These are phyloP conservation scores for Puccinia triticina DNA, from an alignment of 1,284 basidiomycete genomes.

Conservation along the genomic window DNA sequence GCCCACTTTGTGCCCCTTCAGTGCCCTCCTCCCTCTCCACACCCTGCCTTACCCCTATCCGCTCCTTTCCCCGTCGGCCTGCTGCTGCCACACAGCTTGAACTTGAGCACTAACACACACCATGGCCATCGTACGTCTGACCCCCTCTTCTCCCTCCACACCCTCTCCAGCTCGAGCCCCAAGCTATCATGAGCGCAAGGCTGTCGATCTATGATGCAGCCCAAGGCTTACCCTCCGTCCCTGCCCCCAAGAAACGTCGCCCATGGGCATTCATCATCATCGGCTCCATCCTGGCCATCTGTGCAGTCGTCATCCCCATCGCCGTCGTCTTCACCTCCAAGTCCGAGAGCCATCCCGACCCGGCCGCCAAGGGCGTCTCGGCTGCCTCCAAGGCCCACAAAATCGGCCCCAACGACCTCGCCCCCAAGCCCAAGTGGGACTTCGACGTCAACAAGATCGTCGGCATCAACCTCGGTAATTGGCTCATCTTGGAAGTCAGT, in stretches of 20 bases:
- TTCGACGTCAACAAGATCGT: conserved; percentile 58
- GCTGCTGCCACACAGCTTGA: too few species aligned
- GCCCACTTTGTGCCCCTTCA: too few species aligned
- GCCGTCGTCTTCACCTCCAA: conserved; percentile 10
- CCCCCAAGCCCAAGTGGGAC: conserved; percentile 57
- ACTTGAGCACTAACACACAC: background rate
- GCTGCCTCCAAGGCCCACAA: conserved; percentile 37
- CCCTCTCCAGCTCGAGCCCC: background rate
- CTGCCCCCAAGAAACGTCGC: conserved; percentile 18
- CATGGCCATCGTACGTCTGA: background rate
- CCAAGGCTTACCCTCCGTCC: conserved; percentile 3
- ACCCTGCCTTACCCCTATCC: background rate
- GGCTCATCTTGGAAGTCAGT: conserved; percentile 56
- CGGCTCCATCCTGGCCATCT: conserved; percentile 23
- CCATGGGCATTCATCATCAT: conserved; percentile 41
- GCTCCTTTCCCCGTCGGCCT: background rate
- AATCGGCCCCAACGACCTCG: conserved; percentile 51
- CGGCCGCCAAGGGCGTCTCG: background rate
- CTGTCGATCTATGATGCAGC: conserved; percentile 15
- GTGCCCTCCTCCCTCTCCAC: background rate
- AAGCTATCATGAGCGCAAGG: background rate
- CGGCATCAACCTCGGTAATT: conserved; percentile 59
- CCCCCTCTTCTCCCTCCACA: background rate
- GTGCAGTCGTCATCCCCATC: conserved; percentile 38
- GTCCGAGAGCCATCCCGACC: background rate